A percentile compares a stretch with the other conserved stretches of the same genome.
phyloP scores from a whole-genome alignment of 768 basidiomycete species.

The Sistotremastrum niveocremeum region DNA sequence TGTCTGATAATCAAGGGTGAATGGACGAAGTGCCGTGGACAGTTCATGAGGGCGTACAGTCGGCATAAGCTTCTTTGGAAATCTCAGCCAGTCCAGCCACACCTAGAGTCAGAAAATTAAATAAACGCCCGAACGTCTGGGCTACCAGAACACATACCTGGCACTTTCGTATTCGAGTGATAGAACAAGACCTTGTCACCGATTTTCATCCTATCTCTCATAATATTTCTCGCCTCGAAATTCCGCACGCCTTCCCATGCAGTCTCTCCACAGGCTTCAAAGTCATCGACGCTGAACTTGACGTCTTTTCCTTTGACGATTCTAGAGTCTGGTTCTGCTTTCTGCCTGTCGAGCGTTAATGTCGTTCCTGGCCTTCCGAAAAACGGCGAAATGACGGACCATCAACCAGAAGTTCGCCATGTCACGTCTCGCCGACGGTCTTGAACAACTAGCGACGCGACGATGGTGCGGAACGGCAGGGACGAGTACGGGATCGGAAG shows the following conservation, averaged over 20 bases:
- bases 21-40: too few relatives aligned
- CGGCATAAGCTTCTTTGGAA: constrained; percentile 76
- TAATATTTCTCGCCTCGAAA: constrained; percentile 69
- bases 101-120: constrained; percentile 26
- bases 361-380: too few relatives aligned
- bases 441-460: too few relatives aligned
- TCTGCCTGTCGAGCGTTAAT: constrained; percentile 14
- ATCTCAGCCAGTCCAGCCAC: constrained; percentile 79
- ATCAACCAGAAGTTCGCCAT: too few relatives aligned
- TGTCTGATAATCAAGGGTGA: constrained; percentile 33
- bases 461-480: too few relatives aligned
- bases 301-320: constrained; percentile 81
- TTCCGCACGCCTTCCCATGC: constrained; percentile 86
- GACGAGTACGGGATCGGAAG: too few relatives aligned
- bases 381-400: too few relatives aligned
- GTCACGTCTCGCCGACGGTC: too few relatives aligned
- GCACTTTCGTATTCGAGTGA: constrained; percentile 75
- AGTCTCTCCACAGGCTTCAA: constrained; percentile 54
- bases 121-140: constrained; percentile 4
- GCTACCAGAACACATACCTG: constrained; percentile 34
- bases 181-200: constrained; percentile 80
- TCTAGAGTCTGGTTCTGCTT: constrained; percentile 77
- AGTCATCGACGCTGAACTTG: constrained; percentile 84
- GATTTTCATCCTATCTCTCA: constrained; percentile 57
- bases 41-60: constrained; percentile 40